These are phyloP conservation scores for Cystofilobasidium bisporidii DNA, from an alignment of 768 basidiomycete species.

Conservation along the genomic window DNA sequence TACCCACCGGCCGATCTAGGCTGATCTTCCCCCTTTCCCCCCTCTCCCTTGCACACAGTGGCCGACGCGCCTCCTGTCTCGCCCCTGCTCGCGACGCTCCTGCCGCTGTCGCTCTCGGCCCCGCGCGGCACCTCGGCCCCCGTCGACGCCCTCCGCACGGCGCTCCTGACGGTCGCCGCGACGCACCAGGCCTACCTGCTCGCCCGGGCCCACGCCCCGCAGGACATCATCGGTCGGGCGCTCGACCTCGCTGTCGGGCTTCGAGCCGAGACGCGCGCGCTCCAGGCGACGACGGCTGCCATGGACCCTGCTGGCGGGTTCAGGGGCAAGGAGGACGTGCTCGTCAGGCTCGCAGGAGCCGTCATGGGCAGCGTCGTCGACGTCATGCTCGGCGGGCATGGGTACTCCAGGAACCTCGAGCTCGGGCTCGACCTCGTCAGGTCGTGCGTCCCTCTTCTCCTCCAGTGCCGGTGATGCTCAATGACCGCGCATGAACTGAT, in stretches of 20 bases:
- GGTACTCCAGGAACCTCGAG: slow-evolving; percentile 42
- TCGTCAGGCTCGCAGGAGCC: slow-evolving; percentile 42
- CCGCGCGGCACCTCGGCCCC: slow-evolving; percentile 38
- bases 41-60: slow-evolving; percentile 32
- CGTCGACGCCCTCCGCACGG: slow-evolving; percentile 41
- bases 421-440: slow-evolving; percentile 43
- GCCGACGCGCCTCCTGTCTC: slow-evolving; percentile 44
- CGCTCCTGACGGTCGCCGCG: slow-evolving; percentile 43
- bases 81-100: slow-evolving; percentile 44
- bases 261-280: slow-evolving; percentile 41
- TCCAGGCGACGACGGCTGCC: too few species aligned
- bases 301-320: slow-evolving; percentile 32
- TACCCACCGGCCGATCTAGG: slow-evolving; percentile 4
- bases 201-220: slow-evolving; percentile 37
- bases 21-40: background rate
- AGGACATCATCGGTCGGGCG: slow-evolving; percentile 35
- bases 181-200: slow-evolving; percentile 45
- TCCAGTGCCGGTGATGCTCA: too few species aligned
- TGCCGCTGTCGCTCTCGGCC: slow-evolving; percentile 44
- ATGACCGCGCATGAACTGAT: too few species aligned
- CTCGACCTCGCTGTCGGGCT: slow-evolving; percentile 41
- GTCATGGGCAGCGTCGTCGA: slow-evolving; percentile 28
- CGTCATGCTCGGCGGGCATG: slow-evolving; percentile 42
- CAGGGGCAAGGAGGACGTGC: slow-evolving; percentile 37
- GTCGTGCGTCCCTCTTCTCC: slow-evolving; percentile 36